Base-by-base conservation (phyloP, 2,329 filamentous ascomycete species). In the Colletotrichum eleusines region DNA sequence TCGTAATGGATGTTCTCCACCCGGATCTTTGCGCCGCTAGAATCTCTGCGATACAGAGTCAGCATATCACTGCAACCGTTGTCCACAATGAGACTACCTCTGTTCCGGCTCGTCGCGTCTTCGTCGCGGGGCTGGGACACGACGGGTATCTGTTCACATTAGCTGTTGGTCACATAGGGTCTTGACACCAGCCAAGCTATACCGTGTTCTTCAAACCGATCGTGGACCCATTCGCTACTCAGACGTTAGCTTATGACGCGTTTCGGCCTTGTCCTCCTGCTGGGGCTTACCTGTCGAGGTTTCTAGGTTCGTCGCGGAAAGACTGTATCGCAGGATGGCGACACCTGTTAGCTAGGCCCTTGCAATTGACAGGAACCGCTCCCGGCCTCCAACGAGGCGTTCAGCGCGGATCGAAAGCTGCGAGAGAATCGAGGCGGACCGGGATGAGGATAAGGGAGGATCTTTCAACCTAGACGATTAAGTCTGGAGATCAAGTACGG, bases 1-100 rank as follows among this genome's bases (percentile, higher is more conserved):
- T 98, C 95, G 80, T 97, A 98, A 80, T 98, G 95, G 69, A 98
- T 84, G 79, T 97, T 97, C 72, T 97, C 94, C 72, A 97, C 91
- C 74, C 91, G 91, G 74, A 98, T 81, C 81, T 94, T 95, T 55
- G 90, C 86, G 75, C 91, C 90, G 67, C 83, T 82, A 38, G 83
- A 78, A 44, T 88, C 85, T 76, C 89, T 89, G 74, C 42, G 14
- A 55, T 33, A 20, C 28, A 16, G 65, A 44, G 74, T 76, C 63
- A 73, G 68, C 35, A 72, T 69, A 51, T 7, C n/a, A 35, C 28
- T 74, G 70, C 64, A 50, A 69, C 66, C 64, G 74, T 75, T 73
- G 28, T 59, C 64, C 9, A 26, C n/a, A 31, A 12, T 12, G n/a
- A 63, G 62, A 76, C 64, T 78, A 82, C 81, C 73, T 76, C 69